Evolutionary conservation across 257 asterid species (phyloP), one percentile per base, ranked within the genome.

Genomic region (Lantana camara): DNA sequence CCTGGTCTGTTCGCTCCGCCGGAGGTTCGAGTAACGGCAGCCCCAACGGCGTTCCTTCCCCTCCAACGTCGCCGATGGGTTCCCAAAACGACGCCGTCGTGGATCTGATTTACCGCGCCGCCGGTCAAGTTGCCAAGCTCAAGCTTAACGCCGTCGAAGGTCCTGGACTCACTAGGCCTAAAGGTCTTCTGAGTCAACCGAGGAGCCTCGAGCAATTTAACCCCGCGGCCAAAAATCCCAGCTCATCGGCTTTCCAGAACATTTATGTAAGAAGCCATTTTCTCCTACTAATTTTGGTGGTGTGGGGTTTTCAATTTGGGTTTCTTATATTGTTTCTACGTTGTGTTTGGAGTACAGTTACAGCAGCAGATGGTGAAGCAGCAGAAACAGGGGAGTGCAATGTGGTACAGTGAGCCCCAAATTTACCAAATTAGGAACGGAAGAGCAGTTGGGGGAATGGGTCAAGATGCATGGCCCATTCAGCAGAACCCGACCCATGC

Each of bases 41-140:
- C 68, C 84, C 83, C 0, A 79, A 67, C 49, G 85, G 85, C 20
- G 76, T 63, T 2, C 68, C 77, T 1, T 77, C 92, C 0, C 87
- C 91, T 0, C 86, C 86, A 0, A 66, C 85, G 1, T 60, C 87
- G 3, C 82, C 82, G 41, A 41, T 75, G 7, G 58, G 67, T 4
- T 54, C 57, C 4, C 21, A 22, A 29, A 64, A 59, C 29, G 80
- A 78, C 70, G 76, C 83, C 66, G 48, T 81, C 20, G 79, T 71
- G 73, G 84, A 76, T 61, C 79, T 87, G 52, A 74, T 85, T 57
- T 72, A 68, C 73, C 81, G 63, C 46, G 86, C 87, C 44, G 90
- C 84, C 5, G 90, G 85, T 37, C 80, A 68, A 51, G 82, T 82
- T 13, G 82, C 80, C 5, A 77, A 70, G 70, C 77, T 81, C 49